Percentiles rank a stretch among this genome's conserved stretches.
Evolutionary conservation across 108 stramenopile genomes (phyloP).

Genomic region (Bacterosira constricta): DNA sequence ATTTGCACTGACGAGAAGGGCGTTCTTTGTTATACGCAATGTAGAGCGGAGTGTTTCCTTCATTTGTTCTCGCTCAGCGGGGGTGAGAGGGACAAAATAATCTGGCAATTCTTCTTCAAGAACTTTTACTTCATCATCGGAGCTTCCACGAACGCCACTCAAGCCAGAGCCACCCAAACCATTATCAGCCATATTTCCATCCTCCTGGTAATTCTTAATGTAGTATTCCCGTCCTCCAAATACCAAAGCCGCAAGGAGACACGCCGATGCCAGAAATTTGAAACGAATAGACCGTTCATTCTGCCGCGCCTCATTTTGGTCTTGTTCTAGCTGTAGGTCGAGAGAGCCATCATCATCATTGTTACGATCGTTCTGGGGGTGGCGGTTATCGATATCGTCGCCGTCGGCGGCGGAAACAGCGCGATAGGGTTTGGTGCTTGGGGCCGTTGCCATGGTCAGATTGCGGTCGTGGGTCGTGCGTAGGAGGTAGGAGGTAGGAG

Average conservation of each 20-base stretch:
- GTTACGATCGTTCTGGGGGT: not conserved
- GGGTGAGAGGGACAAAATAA: constrained; percentile 46
- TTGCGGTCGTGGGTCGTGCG: no score
- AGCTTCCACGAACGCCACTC: no score
- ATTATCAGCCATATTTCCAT: not conserved
- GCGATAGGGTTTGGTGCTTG: constrained; percentile 1
- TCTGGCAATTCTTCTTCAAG: constrained; percentile 20
- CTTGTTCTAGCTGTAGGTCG: not conserved
- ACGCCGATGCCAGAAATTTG: not conserved
- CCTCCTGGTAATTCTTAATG: not conserved
- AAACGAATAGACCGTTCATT: not conserved
- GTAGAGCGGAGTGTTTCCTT: constrained; percentile 28
- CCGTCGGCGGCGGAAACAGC: not conserved
- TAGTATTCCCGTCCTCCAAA: not conserved
- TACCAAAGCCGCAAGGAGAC: not conserved
- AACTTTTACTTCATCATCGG: not conserved
- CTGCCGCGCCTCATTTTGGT: not conserved
- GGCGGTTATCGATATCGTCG: not conserved
- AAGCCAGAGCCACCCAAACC: not conserved
- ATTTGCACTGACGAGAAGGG: constrained; percentile 29
- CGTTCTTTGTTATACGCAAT: constrained; percentile 14
- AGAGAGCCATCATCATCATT: not conserved
- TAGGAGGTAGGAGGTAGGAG: no score
- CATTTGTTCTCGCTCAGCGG: constrained; percentile 26
- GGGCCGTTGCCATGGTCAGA: not conserved